phyloP scores from a whole-genome alignment of 1,284 basidiomycete genomes.

The Earliella scabrosa region DNA sequence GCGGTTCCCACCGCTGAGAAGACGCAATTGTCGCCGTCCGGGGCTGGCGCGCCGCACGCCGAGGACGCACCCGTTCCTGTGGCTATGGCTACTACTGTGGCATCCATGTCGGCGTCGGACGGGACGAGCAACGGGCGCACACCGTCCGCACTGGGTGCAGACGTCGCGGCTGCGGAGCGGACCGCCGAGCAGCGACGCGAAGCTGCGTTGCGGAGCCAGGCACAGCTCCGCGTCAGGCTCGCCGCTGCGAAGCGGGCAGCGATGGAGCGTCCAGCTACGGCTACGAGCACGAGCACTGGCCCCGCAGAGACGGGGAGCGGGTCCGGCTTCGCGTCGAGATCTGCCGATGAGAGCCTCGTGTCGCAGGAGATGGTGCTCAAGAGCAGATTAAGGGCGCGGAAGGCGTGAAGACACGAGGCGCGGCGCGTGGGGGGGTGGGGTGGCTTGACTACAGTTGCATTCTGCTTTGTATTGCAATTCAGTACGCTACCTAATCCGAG shows the following conservation, averaged over 20 bases:
- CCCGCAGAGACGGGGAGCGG: background rate
- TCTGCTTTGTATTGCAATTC: conserved; percentile 10
- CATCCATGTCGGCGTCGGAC: background rate
- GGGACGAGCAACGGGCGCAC: conserved; percentile 1
- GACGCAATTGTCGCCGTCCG: conserved; percentile 16
- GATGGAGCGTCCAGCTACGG: background rate
- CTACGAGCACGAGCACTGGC: background rate
- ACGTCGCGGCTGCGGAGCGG: conserved; percentile 21
- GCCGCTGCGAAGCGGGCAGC: conserved; percentile 48
- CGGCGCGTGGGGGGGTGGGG: background rate
- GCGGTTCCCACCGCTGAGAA: conserved; percentile 26
- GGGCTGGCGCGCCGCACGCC: background rate
- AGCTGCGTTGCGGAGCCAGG: conserved; percentile 52
- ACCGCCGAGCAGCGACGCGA: conserved; percentile 34
- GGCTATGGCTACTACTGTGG: too few relatives aligned
- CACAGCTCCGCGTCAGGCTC: conserved; percentile 52
- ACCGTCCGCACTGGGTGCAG: conserved; percentile 11
- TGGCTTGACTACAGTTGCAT: conserved; percentile 15
- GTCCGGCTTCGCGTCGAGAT: background rate
- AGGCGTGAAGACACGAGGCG: background rate
- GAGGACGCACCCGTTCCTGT: conserved; percentile 18
- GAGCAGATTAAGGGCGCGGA: conserved; percentile 17
- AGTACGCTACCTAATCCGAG: conserved; percentile 24
- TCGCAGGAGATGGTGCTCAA: conserved; percentile 17
- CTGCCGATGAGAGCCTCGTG: conserved; percentile 11